Conservation (phyloP, 768 basidiomycete genomes). For the Boletus vermiculosoides region DNA sequence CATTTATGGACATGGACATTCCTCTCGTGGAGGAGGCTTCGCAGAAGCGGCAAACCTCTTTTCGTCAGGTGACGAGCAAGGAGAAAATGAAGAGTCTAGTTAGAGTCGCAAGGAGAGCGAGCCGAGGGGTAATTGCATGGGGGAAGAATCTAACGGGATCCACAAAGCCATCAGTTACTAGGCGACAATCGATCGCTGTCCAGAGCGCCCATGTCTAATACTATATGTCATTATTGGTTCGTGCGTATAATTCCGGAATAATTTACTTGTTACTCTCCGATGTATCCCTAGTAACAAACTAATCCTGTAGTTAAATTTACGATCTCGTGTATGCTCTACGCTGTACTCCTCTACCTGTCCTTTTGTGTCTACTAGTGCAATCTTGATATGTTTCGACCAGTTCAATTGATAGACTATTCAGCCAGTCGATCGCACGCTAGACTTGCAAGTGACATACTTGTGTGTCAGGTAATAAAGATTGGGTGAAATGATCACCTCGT, state of each 20-base stretch:
- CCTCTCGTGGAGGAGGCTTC: slow-evolving; percentile 6
- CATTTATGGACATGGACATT: slow-evolving; percentile 37
- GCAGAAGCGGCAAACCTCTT: slow-evolving; percentile 13
- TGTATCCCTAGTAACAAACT: slow-evolving; percentile 28
- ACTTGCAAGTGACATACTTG: neutral
- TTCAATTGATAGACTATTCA: neutral
- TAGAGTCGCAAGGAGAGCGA: slow-evolving; percentile 25
- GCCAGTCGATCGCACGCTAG: neutral
- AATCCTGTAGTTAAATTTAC: slow-evolving; percentile 7
- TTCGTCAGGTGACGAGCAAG: slow-evolving; percentile 10
- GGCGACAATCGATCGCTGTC: neutral
- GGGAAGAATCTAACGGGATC: slow-evolving; percentile 28
- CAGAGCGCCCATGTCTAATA: slow-evolving; percentile 1
- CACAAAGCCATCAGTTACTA: slow-evolving; percentile 2
- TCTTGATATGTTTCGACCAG: slow-evolving; percentile 13
- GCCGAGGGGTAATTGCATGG: slow-evolving; percentile 30
- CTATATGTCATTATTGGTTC: slow-evolving; percentile 12
- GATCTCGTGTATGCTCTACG: slow-evolving; percentile 11
- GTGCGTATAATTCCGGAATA: slow-evolving; percentile 5
- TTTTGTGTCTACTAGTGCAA: slow-evolving; percentile 9
- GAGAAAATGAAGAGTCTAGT: slow-evolving; percentile 22
- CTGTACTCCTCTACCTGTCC: slow-evolving; percentile 3
- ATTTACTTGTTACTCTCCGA: neutral
- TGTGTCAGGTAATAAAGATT: neutral
- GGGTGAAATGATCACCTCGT: neutral